These are phyloP conservation scores for Oidiodendron maius DNA, from an alignment of 495 filamentous ascomycete genomes.

Conservation along the genomic window DNA sequence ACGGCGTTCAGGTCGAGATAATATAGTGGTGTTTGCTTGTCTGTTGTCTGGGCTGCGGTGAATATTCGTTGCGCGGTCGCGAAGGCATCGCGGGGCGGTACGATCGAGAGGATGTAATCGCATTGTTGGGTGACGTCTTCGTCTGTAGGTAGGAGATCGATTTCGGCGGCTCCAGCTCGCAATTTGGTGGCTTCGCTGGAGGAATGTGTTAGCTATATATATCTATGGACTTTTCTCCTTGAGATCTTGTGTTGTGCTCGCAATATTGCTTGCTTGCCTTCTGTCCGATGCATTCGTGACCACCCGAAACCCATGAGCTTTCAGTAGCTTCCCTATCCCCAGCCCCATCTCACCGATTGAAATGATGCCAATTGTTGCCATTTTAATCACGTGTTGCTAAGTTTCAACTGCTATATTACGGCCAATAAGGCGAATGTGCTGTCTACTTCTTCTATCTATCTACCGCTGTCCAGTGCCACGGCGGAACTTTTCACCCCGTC, in stretches of 20 bases:
- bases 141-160: constrained; percentile 51
- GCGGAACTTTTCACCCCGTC: too few species aligned
- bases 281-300: constrained; percentile 58
- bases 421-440: too few species aligned
- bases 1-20: constrained; percentile 70
- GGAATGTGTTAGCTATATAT: too few species aligned
- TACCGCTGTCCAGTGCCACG: too few species aligned
- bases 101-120: constrained; percentile 66
- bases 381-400: too few species aligned
- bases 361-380: constrained; percentile 53
- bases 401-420: too few species aligned
- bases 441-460: too few species aligned
- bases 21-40: constrained; percentile 46
- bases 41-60: constrained; percentile 30
- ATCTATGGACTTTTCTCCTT: too few species aligned
- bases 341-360: constrained; percentile 75
- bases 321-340: constrained; percentile 61
- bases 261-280: too few species aligned
- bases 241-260: too few species aligned
- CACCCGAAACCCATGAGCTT: constrained; percentile 56
- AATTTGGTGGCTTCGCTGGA: constrained; percentile 44
- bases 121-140: constrained; percentile 47
- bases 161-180: constrained; percentile 43
- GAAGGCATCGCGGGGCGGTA: constrained; percentile 62
- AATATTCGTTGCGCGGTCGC: constrained; percentile 58